A percentile compares a stretch with the other conserved stretches of the same genome.
Conservation (phyloP, 2,329 filamentous ascomycete species). For the Hymenotorrendiella dingleyae region DNA sequence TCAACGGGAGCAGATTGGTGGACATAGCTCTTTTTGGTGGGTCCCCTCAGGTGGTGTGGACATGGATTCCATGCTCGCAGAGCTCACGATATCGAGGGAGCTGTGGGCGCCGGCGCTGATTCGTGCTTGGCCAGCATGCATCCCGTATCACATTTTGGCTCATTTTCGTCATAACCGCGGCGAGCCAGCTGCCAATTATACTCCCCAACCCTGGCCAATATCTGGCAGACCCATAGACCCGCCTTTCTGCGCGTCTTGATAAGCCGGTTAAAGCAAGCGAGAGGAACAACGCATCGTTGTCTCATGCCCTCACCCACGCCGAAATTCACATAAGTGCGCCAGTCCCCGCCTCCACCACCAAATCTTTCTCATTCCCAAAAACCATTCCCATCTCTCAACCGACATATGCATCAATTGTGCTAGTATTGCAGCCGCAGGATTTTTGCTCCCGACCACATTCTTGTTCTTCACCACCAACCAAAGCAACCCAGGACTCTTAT, state of each 20-base stretch:
- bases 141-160: no score
- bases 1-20: no score
- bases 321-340: slow-evolving; percentile 24
- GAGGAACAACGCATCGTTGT: slow-evolving; percentile 28
- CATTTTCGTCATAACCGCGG: not conserved
- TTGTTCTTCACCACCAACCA: slow-evolving; percentile 15
- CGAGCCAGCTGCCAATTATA: slow-evolving; percentile 10
- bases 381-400: slow-evolving; percentile 11
- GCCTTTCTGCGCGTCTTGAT: slow-evolving; percentile 14
- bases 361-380: slow-evolving; percentile 8
- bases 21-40: no score
- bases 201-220: slow-evolving; percentile 6
- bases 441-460: slow-evolving; percentile 12
- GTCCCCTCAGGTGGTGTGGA: no score
- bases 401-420: slow-evolving; percentile 15
- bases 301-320: slow-evolving; percentile 15
- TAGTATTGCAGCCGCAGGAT: slow-evolving; percentile 12
- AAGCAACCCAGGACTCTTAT: slow-evolving; percentile 3
- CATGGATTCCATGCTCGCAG: no score
- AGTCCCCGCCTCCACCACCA: slow-evolving; percentile 12
- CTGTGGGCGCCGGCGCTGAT: no score
- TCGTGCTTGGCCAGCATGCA: no score
- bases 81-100: no score
- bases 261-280: slow-evolving; percentile 19
- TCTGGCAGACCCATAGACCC: slow-evolving; percentile 9